Base-by-base conservation (phyloP, 2,329 filamentous ascomycete genomes). In the Dothistroma pini region DNA sequence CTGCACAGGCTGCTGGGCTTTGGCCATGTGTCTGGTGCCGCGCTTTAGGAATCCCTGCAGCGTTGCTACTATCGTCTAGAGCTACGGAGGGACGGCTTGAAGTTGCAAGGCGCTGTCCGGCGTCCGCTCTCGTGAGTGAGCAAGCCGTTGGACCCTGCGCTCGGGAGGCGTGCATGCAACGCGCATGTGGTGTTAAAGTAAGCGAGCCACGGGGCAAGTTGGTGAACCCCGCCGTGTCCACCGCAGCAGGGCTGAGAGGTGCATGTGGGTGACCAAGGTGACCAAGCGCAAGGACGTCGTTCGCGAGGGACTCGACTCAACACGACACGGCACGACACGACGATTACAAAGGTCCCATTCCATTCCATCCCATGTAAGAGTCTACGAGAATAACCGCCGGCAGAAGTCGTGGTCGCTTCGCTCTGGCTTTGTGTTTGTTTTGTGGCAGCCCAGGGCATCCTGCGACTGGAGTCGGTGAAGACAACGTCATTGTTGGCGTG, bases 11-110 rank as follows among this genome's bases (percentile, higher is more conserved):
- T 56, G 19, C 44, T 50, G 48, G 59, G 57, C 54, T 59, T 63
- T 16, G 58, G 54, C 61, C 61, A 63, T 63, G 58, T 63, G 61
- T 62, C 57, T 56, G 57, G 38, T 57, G 50, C 55, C 59, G 59
- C 55, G 50, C 21, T 32, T 31, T 56, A 52, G 57, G 54, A 55
- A 50, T 49, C 60, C 56, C 57, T 62, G 60, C 56, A 19, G 35
- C 34, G 57, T 58, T 58, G 50, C 57, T 58, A 57, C 55, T 48
- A 57, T 57, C 55, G 55, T 57, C 38, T 57, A 57, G 25, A 29
- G 25, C 25, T 29, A 29, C 41, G 41, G 55, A 50, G 16, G 38
- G 29, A 41, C 25, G 32, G 48, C 31, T 31, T 58, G 48, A 14
- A 53, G 34, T 29, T 29, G 25, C 25, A 29, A 29, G 25, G 25